Percentiles rank a stretch among this genome's conserved stretches.
Conservation (phyloP, 2,329 filamentous ascomycete genomes). For the Trichothecium sympodiale region DNA sequence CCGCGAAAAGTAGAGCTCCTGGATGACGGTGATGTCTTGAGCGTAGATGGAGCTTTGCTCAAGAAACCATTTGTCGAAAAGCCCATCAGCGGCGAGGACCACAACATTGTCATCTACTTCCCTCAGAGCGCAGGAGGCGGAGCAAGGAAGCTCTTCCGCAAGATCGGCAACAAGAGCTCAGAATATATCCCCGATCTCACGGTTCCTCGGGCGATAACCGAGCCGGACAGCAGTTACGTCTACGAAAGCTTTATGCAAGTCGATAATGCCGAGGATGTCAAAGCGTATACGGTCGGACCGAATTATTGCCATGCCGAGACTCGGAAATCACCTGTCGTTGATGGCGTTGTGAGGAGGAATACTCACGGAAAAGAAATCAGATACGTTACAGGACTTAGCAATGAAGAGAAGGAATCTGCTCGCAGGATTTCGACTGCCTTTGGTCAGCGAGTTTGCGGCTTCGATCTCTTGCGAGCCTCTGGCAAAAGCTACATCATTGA, state of each 20-base stretch:
- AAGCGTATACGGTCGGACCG: slow-evolving; percentile 92
- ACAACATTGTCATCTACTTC: slow-evolving; percentile 98
- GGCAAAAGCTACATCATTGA: slow-evolving; percentile 96
- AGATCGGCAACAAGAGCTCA: slow-evolving; percentile 98
- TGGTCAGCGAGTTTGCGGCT: slow-evolving; percentile 90
- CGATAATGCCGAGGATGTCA: slow-evolving; percentile 96
- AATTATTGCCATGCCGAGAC: slow-evolving; percentile 95
- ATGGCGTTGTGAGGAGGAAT: slow-evolving; percentile 89
- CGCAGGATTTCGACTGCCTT: slow-evolving; percentile 84
- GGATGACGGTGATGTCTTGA: slow-evolving; percentile 80
- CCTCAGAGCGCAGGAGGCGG: slow-evolving; percentile 78
- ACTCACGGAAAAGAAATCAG: slow-evolving; percentile 95
- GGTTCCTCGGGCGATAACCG: slow-evolving; percentile 69
- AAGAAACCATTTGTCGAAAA: slow-evolving; percentile 97
- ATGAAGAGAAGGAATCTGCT: slow-evolving; percentile 76
- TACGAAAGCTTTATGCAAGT: slow-evolving; percentile 97
- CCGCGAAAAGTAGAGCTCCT: slow-evolving; percentile 71
- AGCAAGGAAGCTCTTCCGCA: slow-evolving; percentile 84
- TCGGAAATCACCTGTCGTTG: slow-evolving; percentile 91
- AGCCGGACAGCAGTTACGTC: slow-evolving; percentile 75
- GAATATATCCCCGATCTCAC: slow-evolving; percentile 74
- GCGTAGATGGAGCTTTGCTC: slow-evolving; percentile 72
- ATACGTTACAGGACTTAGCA: slow-evolving; percentile 77
- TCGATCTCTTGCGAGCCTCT: slow-evolving; percentile 79
- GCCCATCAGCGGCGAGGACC: slow-evolving; percentile 94